Evolutionary conservation across 2,329 filamentous ascomycete species (phyloP).

Genomic region (Diplodia mutila): DNA sequence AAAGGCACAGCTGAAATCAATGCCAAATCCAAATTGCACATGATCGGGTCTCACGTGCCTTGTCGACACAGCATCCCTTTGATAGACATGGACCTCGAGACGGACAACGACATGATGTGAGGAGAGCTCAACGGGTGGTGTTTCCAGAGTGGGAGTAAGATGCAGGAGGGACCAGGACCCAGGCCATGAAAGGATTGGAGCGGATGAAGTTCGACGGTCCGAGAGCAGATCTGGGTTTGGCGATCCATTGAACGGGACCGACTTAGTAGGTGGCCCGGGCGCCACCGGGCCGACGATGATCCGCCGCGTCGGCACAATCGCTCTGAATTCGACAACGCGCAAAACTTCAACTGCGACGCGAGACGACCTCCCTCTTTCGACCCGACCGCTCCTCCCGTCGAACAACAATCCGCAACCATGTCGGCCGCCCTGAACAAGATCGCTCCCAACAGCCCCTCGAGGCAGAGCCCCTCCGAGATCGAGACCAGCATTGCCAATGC

Average conservation of each 20-base stretch:
- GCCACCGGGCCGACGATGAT: constrained; percentile 7
- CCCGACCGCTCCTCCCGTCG: constrained; percentile 23
- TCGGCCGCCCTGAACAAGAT: constrained; percentile 92
- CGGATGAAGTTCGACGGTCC: not conserved
- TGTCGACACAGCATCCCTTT: too few relatives aligned
- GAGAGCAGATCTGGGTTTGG: not conserved
- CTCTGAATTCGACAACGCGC: constrained; percentile 12
- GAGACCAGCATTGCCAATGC: constrained; percentile 96
- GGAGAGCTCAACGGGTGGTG: too few relatives aligned
- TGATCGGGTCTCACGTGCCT: too few relatives aligned
- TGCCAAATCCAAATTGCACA: too few relatives aligned
- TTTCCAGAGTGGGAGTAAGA: too few relatives aligned
- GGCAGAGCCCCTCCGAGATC: constrained; percentile 94
- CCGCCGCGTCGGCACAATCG: constrained; percentile 17
- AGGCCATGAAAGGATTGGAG: too few relatives aligned
- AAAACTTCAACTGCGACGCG: constrained; percentile 25
- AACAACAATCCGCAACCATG: constrained; percentile 28
- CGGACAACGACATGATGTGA: too few relatives aligned
- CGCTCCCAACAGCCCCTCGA: constrained; percentile 83
- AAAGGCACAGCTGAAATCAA: too few relatives aligned
- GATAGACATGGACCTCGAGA: too few relatives aligned
- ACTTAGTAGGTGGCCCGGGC: too few relatives aligned
- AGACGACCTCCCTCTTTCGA: constrained; percentile 11
- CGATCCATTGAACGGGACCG: too few relatives aligned
- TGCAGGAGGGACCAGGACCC: too few relatives aligned